A percentile compares a stretch with the other conserved stretches of the same genome.
phyloP scores from a whole-genome alignment of 768 basidiomycete genomes.

The Leccinum longicurvipes region DNA sequence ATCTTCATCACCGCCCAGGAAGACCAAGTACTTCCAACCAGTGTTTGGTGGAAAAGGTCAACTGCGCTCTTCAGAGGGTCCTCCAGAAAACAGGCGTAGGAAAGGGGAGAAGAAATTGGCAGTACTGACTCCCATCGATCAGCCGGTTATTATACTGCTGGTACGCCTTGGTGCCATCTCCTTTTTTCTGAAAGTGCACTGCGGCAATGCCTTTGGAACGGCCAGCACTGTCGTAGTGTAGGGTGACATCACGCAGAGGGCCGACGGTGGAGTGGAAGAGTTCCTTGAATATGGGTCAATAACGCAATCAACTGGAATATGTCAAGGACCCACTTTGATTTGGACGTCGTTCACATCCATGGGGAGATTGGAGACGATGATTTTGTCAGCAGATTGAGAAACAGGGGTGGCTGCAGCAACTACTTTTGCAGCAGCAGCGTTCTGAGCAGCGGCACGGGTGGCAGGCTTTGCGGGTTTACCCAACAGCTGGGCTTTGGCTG shows the following conservation, averaged over 20 bases:
- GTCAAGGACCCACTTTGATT: constrained; percentile 63
- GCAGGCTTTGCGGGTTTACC: constrained; percentile 52
- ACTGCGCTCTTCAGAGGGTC: constrained; percentile 14
- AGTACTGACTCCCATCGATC: constrained; percentile 99
- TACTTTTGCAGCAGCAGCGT: constrained; percentile 38
- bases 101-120: constrained; percentile 42
- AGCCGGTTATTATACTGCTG: constrained; percentile 96
- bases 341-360: constrained; percentile 89
- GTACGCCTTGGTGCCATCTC: constrained; percentile 90
- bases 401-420: constrained; percentile 40
- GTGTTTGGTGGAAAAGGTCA: constrained; percentile 19
- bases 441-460: constrained; percentile 52
- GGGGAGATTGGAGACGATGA: constrained; percentile 94
- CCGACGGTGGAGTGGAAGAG: constrained; percentile 91
- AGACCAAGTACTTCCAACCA: constrained; percentile 10
- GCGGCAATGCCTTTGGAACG: constrained; percentile 89
- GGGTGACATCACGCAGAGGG: constrained; percentile 74
- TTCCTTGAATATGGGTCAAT: constrained; percentile 52
- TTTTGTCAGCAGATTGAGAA: constrained; percentile 67
- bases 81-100: constrained; percentile 26
- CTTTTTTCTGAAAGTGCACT: constrained; percentile 80
- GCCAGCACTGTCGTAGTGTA: constrained; percentile 81
- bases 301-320: not conserved
- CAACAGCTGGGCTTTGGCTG: constrained; percentile 57
- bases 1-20: constrained; percentile 17